Evolutionary conservation across 2,329 filamentous ascomycete genomes (phyloP), one percentile per base, ranked within the genome.

Genomic region (Ophiostoma pallidulum): DNA sequence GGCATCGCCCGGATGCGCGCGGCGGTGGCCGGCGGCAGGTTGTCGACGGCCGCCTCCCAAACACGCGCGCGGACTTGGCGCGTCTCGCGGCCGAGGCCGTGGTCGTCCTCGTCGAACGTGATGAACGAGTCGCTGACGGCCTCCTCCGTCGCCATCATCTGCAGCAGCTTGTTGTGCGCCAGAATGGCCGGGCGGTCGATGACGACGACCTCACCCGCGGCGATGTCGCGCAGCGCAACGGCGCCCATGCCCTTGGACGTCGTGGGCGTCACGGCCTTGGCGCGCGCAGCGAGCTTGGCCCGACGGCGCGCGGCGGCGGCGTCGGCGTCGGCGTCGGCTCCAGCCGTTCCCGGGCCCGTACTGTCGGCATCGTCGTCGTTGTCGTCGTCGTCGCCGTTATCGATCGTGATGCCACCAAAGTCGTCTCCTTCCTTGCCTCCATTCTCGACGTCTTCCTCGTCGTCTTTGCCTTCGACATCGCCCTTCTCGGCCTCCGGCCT

Each of bases 101-200:
- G 47, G 35, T 46, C 29, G 36, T 53, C 49, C 10, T 45, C 42
- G 22, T 49, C 31, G 12, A n/a, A 12, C 3, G 40, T 12, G 32
- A 22, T 43, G n/a, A 39, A 31, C 16, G 8, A 41, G 10, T 2
- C n/a, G n/a, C n/a, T n/a, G n/a, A n/a, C n/a, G n/a, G n/a, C n/a
- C n/a, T n/a, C n/a, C n/a, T n/a, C n/a, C n/a, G n/a, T n/a, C n/a
- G n/a, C n/a, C n/a, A n/a, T n/a, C n/a, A n/a, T n/a, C n/a, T n/a
- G n/a, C n/a, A 42, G 31, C 16, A 35, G 26, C 8, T 36, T 31
- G 26, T 20, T 24, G 39, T 51, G 32, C 51, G 49, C 40, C 52
- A 67, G 37, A 5, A 67, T 26, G 5, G 53, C 54, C 7, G 59
- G 61, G 46, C 58, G 59, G 31, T 65, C 63, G 4, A 60, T 51